phyloP scores from a whole-genome alignment of 1,284 basidiomycete genomes.

The Tylopilus sp. region DNA sequence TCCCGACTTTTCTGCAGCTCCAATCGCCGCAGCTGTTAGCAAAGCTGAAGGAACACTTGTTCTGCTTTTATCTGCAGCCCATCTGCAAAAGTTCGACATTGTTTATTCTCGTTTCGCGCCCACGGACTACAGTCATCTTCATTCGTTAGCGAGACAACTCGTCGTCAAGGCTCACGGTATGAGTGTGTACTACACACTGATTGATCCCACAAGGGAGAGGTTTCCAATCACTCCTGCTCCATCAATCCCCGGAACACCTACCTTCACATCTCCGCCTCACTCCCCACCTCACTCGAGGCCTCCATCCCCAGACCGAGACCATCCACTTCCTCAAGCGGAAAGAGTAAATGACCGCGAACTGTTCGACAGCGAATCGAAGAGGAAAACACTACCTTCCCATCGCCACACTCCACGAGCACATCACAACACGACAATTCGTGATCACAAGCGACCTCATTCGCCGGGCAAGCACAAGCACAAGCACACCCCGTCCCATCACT shows the following conservation, averaged over 20 bases:
- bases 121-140: constrained; percentile 53
- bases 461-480: constrained; percentile 8
- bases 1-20: constrained; percentile 42
- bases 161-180: constrained; percentile 62
- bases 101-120: constrained; percentile 64
- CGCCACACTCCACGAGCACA: constrained; percentile 16
- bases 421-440: constrained; percentile 19
- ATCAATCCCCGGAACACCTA: constrained; percentile 41
- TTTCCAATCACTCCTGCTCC: constrained; percentile 53
- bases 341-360: background rate
- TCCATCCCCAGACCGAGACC: constrained; percentile 22
- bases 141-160: constrained; percentile 48
- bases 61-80: constrained; percentile 50
- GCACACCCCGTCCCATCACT: constrained; percentile 16
- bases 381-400: background rate
- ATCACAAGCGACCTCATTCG: constrained; percentile 23
- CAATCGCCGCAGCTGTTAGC: constrained; percentile 38
- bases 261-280: constrained; percentile 27
- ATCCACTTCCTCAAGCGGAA: background rate
- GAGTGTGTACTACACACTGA: constrained; percentile 58
- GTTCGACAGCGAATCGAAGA: background rate
- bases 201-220: constrained; percentile 56
- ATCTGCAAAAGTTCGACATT: constrained; percentile 61
- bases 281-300: constrained; percentile 27
- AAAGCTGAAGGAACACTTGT: constrained; percentile 55